phyloP scores from a whole-genome alignment of 257 asterid genomes.

The Hygrophila difformis region DNA sequence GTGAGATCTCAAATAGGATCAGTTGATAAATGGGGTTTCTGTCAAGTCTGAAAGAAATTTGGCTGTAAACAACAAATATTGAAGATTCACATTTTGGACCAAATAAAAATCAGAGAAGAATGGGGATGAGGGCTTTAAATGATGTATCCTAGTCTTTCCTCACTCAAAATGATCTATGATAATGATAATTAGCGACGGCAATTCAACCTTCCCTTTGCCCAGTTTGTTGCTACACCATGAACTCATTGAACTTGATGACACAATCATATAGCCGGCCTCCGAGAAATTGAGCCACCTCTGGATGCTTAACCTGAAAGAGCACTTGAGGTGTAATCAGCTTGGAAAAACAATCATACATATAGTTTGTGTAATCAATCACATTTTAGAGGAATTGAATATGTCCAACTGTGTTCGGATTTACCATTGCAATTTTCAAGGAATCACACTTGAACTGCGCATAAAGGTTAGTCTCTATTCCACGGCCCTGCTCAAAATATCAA shows the following conservation, averaged over 20 bases:
- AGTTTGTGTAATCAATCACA: constrained; percentile 9
- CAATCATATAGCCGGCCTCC: constrained; percentile 97
- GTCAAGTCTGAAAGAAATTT: too few relatives aligned
- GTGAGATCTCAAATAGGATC: too few relatives aligned
- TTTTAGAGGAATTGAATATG: neutral
- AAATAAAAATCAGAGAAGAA: too few relatives aligned
- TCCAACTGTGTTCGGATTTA: constrained; percentile 18
- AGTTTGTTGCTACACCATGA: constrained; percentile 19
- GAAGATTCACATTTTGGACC: too few relatives aligned
- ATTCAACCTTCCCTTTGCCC: too few relatives aligned
- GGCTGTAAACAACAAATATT: too few relatives aligned
- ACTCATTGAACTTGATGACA: constrained; percentile 71
- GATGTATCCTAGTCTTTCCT: too few relatives aligned
- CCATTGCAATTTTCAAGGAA: constrained; percentile 92
- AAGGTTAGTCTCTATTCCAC: constrained; percentile 95
- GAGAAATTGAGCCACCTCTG: constrained; percentile 91
- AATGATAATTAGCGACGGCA: too few relatives aligned
- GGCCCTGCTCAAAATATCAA: constrained; percentile 50
- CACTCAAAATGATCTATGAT: too few relatives aligned
- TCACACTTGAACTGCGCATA: constrained; percentile 90
- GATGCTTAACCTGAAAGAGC: constrained; percentile 98
- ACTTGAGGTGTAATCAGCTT: constrained; percentile 1
- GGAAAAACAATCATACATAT: constrained; percentile 1
- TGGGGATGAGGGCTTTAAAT: too few relatives aligned
- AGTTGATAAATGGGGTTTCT: too few relatives aligned